Conservation (phyloP, 768 basidiomycete genomes). For the Wakefieldia striispora region DNA sequence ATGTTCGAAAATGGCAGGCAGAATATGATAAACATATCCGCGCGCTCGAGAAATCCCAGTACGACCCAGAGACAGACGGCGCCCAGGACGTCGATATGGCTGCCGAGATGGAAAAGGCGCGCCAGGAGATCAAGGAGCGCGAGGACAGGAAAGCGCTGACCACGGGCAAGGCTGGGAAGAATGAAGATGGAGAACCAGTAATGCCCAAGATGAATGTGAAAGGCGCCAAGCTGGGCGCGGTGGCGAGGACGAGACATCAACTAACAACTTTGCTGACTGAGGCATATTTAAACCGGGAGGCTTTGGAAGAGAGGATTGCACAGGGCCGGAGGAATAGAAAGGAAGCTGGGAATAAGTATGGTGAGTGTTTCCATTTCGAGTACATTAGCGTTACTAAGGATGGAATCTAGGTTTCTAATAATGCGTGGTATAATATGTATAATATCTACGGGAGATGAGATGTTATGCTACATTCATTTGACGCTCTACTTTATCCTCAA, state of each 20-base stretch:
- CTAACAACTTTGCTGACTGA: constrained; percentile 77
- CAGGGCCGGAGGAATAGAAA: constrained; percentile 81
- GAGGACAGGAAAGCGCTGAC: constrained; percentile 80
- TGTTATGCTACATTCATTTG: constrained; percentile 23
- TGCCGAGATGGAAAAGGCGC: constrained; percentile 77
- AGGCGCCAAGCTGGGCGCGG: constrained; percentile 68
- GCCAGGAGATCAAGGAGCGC: constrained; percentile 67
- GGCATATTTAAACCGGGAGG: constrained; percentile 81
- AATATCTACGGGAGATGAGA: constrained; percentile 17
- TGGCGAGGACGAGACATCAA: constrained; percentile 75
- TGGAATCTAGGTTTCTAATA: constrained; percentile 23
- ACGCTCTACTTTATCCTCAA: not conserved
- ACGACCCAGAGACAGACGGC: constrained; percentile 38
- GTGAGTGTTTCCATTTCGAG: constrained; percentile 38
- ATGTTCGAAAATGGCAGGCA: constrained; percentile 68
- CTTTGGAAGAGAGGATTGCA: constrained; percentile 79
- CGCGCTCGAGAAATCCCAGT: constrained; percentile 74
- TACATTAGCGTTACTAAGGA: not conserved
- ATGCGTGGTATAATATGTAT: constrained; percentile 11
- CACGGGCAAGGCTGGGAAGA: constrained; percentile 43
- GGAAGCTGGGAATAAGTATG: constrained; percentile 91
- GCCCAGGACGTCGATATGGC: constrained; percentile 62
- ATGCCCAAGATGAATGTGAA: constrained; percentile 83
- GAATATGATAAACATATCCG: constrained; percentile 73
- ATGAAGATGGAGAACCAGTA: constrained; percentile 42